Conservation (phyloP, 2,329 filamentous ascomycete species). For the Dactylellina drechsleri region DNA sequence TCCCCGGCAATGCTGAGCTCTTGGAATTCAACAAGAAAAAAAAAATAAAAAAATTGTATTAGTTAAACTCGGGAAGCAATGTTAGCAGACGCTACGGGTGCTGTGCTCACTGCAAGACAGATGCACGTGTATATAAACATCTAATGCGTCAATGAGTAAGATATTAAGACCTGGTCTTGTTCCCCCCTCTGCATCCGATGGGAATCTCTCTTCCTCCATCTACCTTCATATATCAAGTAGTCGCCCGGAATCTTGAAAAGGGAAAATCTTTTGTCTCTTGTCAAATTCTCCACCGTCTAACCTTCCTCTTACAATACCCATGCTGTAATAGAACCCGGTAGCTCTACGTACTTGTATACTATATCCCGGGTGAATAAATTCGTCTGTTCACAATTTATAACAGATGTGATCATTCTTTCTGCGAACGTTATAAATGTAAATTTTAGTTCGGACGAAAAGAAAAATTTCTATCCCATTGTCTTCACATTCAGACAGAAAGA, state of each 20-base stretch:
- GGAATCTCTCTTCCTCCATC: constrained; percentile 1
- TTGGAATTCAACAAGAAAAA: not conserved
- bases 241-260: constrained; percentile 19
- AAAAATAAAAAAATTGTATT: constrained; percentile 5
- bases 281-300: constrained; percentile 8
- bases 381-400: not conserved
- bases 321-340: constrained; percentile 22
- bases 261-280: constrained; percentile 7
- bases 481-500: too few species aligned
- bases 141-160: constrained; percentile 4
- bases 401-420: too few species aligned
- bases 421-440: too few species aligned
- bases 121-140: not conserved
- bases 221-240: constrained; percentile 36
- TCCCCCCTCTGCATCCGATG: constrained; percentile 8
- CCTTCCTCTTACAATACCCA: constrained; percentile 40
- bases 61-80: not conserved
- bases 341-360: not conserved
- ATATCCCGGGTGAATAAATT: not conserved
- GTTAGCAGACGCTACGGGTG: too few species aligned
- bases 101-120: too few species aligned
- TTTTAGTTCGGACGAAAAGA: too few species aligned
- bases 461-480: too few species aligned
- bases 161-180: constrained; percentile 40
- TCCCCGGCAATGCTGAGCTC: constrained; percentile 43